Conservation (phyloP, 768 basidiomycete genomes). For the Tulasnella sp. region DNA sequence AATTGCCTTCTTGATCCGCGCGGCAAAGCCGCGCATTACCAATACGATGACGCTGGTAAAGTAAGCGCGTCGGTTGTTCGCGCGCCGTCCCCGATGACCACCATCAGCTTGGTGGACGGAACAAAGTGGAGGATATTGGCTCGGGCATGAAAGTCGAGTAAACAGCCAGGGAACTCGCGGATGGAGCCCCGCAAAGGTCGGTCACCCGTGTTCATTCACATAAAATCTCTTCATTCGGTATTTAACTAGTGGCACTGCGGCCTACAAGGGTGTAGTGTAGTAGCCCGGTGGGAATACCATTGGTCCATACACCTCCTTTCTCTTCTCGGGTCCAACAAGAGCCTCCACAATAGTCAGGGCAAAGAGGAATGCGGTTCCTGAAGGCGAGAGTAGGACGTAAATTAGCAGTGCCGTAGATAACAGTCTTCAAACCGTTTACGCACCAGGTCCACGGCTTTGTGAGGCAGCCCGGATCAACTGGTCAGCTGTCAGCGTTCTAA, state of each 20-base stretch:
- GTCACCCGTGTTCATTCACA: too few relatives aligned
- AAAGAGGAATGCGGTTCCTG: constrained; percentile 74
- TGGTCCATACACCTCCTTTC: constrained; percentile 57
- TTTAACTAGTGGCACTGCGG: too few relatives aligned
- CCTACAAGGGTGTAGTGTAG: constrained; percentile 6
- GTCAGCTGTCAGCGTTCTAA: not conserved
- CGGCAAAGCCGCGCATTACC: not conserved
- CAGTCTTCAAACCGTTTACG: constrained; percentile 32
- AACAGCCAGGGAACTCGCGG: too few relatives aligned
- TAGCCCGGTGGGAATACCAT: constrained; percentile 61
- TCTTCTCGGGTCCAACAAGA: constrained; percentile 60
- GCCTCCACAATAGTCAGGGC: constrained; percentile 71
- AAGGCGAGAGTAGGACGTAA: not conserved
- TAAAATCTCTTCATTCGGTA: too few relatives aligned
- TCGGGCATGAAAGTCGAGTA: too few relatives aligned
- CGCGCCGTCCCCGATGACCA: not conserved
- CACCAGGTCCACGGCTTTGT: constrained; percentile 69
- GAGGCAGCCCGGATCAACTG: not conserved
- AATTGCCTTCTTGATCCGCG: not conserved
- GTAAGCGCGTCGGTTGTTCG: not conserved
- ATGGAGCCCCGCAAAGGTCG: too few relatives aligned
- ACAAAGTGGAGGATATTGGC: too few relatives aligned
- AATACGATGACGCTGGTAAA: not conserved
- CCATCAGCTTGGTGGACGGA: too few relatives aligned
- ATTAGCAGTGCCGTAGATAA: not conserved